phyloP scores from a whole-genome alignment of 2,329 filamentous ascomycete species.

The Claviceps quebecensis region DNA sequence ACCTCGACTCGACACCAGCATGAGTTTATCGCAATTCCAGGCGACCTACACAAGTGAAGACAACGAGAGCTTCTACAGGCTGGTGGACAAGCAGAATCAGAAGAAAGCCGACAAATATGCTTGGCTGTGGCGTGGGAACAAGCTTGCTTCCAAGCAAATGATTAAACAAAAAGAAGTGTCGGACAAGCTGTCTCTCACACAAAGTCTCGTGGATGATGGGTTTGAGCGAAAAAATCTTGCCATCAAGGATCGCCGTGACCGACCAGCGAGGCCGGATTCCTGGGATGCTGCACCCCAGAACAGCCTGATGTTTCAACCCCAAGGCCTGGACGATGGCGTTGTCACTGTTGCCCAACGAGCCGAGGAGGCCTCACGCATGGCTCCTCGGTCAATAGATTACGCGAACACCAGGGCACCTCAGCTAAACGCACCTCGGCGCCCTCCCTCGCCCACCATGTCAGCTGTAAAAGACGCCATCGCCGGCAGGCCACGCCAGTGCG shows the following conservation, averaged over 20 bases:
- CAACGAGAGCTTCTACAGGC: slow-evolving; percentile 89
- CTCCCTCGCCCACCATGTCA: slow-evolving; percentile 70
- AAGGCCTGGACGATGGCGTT: slow-evolving; percentile 44
- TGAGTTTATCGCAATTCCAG: slow-evolving; percentile 78
- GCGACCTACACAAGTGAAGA: slow-evolving; percentile 93
- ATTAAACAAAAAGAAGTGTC: slow-evolving; percentile 51
- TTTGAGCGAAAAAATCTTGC: slow-evolving; percentile 44
- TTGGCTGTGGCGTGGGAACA: slow-evolving; percentile 83
- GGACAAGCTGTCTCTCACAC: slow-evolving; percentile 32
- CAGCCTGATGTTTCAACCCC: slow-evolving; percentile 71
- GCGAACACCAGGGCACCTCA: slow-evolving; percentile 67
- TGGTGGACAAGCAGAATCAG: slow-evolving; percentile 81
- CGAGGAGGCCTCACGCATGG: slow-evolving; percentile 57
- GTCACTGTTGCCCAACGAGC: slow-evolving; percentile 53
- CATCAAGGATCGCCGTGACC: slow-evolving; percentile 52
- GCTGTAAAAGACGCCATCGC: slow-evolving; percentile 74
- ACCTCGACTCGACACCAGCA: slow-evolving; percentile 52
- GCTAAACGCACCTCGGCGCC: slow-evolving; percentile 28
- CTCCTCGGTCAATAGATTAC: slow-evolving; percentile 65
- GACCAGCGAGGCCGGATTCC: slow-evolving; percentile 62
- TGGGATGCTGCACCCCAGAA: slow-evolving; percentile 70
- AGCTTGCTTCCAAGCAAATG: slow-evolving; percentile 68
- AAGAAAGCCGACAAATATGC: slow-evolving; percentile 73
- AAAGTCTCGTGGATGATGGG: slow-evolving; percentile 40
- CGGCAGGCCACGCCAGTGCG: slow-evolving; percentile 48